phyloP scores from a whole-genome alignment of 805 yeast genomes.

The Clavispora santaluciae region DNA sequence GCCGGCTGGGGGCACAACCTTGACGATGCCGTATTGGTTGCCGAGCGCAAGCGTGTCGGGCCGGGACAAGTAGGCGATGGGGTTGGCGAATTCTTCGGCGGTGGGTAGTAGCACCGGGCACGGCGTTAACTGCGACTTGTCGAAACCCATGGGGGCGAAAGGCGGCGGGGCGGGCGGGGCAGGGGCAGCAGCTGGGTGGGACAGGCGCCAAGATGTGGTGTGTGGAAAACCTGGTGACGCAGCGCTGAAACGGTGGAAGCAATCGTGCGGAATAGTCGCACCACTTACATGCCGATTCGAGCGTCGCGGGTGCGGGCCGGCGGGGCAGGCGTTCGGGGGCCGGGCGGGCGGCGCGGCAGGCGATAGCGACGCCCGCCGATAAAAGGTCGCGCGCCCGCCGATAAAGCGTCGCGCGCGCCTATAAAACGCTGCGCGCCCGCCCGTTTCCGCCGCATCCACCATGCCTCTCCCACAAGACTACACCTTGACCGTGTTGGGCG shows the following conservation, averaged over 20 bases:
- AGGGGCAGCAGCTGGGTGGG: too few relatives aligned
- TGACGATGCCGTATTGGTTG: conserved; percentile 45
- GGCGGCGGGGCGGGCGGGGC: too few relatives aligned
- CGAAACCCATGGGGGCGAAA: conserved; percentile 17
- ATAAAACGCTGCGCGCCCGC: too few relatives aligned
- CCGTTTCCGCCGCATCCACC: neutral
- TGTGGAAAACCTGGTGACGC: neutral
- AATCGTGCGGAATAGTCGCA: neutral
- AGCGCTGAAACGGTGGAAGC: neutral
- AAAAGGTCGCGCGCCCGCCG: too few relatives aligned
- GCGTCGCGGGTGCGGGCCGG: neutral
- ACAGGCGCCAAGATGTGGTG: too few relatives aligned
- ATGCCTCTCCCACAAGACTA: conserved; percentile 10
- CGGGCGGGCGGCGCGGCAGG: neutral
- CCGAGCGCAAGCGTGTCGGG: conserved; percentile 39
- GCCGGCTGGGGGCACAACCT: conserved; percentile 46
- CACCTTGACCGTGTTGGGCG: conserved; percentile 77
- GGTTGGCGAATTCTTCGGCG: conserved; percentile 42
- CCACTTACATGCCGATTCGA: neutral
- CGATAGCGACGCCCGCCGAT: conserved; percentile 1
- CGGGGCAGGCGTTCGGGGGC: neutral
- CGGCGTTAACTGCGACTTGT: conserved; percentile 23
- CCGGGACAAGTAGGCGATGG: conserved; percentile 45
- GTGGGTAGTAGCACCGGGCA: conserved; percentile 49
- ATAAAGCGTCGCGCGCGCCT: too few relatives aligned